These are phyloP conservation scores for Cupressus sempervirens DNA, from an alignment of 75 land plant genomes.

Conservation along the genomic window DNA sequence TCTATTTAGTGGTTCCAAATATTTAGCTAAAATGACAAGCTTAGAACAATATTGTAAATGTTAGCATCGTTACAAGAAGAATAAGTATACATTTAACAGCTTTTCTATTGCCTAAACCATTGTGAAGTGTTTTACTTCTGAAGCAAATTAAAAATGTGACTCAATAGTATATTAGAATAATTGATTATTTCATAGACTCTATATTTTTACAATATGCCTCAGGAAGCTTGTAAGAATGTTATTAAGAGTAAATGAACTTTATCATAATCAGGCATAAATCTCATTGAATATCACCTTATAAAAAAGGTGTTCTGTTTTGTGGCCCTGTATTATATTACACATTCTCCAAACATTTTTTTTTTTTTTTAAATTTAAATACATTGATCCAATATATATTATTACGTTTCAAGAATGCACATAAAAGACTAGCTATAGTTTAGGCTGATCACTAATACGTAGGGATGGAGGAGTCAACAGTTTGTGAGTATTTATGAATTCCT, in stretches of 20 bases:
- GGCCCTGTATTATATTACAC: no score
- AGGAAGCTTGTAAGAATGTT: neutral
- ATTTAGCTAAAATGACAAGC: neutral
- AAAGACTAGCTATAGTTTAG: neutral
- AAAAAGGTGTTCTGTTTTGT: no score
- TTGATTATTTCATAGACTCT: neutral
- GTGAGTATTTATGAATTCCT: slow-evolving; percentile 93
- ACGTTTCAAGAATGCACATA: neutral
- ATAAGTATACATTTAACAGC: no score
- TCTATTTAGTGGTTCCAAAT: neutral
- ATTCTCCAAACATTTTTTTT: no score
- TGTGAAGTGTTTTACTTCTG: neutral
- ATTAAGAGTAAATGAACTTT: no score
- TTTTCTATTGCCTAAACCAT: neutral
- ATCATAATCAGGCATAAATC: no score
- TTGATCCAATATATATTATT: neutral
- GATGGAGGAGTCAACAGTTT: slow-evolving; percentile 65
- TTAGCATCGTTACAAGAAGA: no score
- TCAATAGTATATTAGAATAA: neutral
- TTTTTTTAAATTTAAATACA: neutral
- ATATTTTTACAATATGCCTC: no score
- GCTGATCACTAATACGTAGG: slow-evolving; percentile 56
- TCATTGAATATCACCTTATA: no score
- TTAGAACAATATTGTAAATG: neutral
- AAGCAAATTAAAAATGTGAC: neutral